phyloP scores from a whole-genome alignment of 768 basidiomycete species.

The Russula foetens region DNA sequence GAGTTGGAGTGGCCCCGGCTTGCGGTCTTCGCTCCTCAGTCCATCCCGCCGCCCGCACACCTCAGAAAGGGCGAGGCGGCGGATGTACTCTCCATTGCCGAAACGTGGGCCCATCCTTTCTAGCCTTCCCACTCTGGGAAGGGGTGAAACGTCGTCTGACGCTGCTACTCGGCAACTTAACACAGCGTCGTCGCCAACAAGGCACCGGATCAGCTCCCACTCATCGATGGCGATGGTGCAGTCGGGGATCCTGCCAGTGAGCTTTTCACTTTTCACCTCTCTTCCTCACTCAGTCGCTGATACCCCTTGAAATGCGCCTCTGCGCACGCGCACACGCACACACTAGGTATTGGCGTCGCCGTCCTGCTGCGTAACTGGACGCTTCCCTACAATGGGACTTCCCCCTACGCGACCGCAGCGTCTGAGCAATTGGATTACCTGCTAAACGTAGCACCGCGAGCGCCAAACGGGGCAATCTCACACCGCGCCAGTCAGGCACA shows the following conservation, averaged over 20 bases:
- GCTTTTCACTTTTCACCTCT: constrained; percentile 12
- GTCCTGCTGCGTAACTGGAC: constrained; percentile 51
- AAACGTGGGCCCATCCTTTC: constrained; percentile 26
- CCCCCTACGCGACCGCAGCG: constrained; percentile 35
- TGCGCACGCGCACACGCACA: not conserved
- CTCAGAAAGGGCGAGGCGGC: constrained; percentile 27
- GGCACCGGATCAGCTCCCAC: constrained; percentile 30
- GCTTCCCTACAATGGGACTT: constrained; percentile 26
- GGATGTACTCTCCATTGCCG: constrained; percentile 37
- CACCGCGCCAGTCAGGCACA: constrained; percentile 47
- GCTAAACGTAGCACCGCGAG: constrained; percentile 36
- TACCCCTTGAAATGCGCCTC: not conserved
- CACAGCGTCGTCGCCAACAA: constrained; percentile 34
- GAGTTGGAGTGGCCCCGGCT: constrained; percentile 42
- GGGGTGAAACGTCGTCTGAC: not conserved
- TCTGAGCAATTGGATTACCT: constrained; percentile 42
- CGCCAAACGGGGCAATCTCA: constrained; percentile 49
- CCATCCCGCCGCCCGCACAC: constrained; percentile 34
- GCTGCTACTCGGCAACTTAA: not conserved
- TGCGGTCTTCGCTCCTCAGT: constrained; percentile 39
- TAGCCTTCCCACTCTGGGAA: not conserved
- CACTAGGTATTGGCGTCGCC: constrained; percentile 45
- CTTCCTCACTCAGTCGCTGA: not conserved
- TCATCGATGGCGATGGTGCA: constrained; percentile 42
- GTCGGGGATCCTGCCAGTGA: constrained; percentile 55